phyloP scores from a whole-genome alignment of 192 early-diverging fungal genomes.

The Mortierella claussenii region DNA sequence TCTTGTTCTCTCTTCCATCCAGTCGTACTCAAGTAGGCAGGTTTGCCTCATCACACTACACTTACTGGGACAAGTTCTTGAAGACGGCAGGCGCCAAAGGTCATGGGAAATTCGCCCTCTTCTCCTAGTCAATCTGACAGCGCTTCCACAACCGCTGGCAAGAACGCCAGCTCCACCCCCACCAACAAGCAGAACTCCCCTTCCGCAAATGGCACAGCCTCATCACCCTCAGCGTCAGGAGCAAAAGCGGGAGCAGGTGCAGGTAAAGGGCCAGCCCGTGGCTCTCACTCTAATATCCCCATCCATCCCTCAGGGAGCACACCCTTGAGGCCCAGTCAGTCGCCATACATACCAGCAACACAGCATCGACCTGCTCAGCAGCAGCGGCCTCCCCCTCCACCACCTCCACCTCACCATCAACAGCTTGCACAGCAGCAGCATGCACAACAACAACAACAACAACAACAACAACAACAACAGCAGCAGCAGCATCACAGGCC shows the following conservation, averaged over 20 bases:
- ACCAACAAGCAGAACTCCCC: no score
- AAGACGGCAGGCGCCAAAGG: neutral
- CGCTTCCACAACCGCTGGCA: neutral
- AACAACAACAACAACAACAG: slow-evolving; percentile 15
- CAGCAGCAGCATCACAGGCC: slow-evolving; percentile 3
- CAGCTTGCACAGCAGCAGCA: slow-evolving; percentile 13
- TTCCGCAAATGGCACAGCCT: neutral
- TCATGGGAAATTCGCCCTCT: slow-evolving; percentile 45
- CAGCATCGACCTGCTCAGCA: slow-evolving; percentile 18
- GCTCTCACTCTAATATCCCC: slow-evolving; percentile 26
- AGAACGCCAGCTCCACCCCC: slow-evolving; percentile 7
- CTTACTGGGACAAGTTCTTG: no score
- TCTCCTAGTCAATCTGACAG: slow-evolving; percentile 2
- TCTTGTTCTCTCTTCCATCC: no score
- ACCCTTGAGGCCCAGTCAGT: neutral
- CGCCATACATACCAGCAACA: slow-evolving; percentile 1
- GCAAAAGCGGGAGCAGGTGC: neutral
- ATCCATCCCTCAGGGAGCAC: slow-evolving; percentile 13
- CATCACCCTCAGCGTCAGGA: neutral
- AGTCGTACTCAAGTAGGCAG: no score
- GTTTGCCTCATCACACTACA: no score
- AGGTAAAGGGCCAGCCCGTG: slow-evolving; percentile 3
- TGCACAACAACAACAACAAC: slow-evolving; percentile 9
- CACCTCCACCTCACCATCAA: neutral
- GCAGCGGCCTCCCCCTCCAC: neutral